Base-by-base conservation (phyloP, 2,329 filamentous ascomycete genomes). In the Microcera coccophila region DNA sequence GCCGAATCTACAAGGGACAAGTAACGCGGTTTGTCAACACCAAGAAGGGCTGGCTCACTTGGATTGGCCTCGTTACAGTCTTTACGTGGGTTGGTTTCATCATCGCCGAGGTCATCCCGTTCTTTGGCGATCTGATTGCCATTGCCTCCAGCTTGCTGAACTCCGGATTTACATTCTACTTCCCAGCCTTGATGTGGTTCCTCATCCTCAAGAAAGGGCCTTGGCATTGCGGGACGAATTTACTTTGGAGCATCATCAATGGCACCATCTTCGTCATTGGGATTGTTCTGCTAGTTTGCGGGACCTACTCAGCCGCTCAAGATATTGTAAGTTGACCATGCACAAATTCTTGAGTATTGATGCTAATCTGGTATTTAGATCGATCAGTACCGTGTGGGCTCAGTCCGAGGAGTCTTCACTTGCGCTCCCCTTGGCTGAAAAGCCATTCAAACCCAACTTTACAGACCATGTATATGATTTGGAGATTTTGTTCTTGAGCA, bases 91-190 rank as follows among this genome's bases (percentile, higher is more conserved):
- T 56, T 1, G 53, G 53, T 4, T 56, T 54, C 4, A 39, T 83
- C 8, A 41, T 84, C 14, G 80, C 81, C 73, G 78, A 84, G 54
- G 78, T 81, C 1, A 83, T 89, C 37, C 85, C 85, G 1, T 81
- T 82, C 59, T 90, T 89, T 66, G 78, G 78, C 46, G 72, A 84
- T 33, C 66, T 89, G 33, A 67, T 89, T 9, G 67, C 70, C 32
- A 70, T 75, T 51, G 67, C 60, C 38, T 73, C 71, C 3, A 65
- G 70, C 16, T 61, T 75, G 15, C 67, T 75, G 46, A 63, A 74
- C 46, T 73, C 71, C 2, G 59, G 59, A 3, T 62, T 62, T 44
- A 65, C 67, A 1, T 65, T 70, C 21, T 64, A 68, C 36, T 55
- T 66, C 38, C 59, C 69, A 1, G 66, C 66, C 15, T 50, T 68